Evolutionary conservation across 805 yeast genomes (phyloP).

Genomic region (Pichia deserticola): DNA sequence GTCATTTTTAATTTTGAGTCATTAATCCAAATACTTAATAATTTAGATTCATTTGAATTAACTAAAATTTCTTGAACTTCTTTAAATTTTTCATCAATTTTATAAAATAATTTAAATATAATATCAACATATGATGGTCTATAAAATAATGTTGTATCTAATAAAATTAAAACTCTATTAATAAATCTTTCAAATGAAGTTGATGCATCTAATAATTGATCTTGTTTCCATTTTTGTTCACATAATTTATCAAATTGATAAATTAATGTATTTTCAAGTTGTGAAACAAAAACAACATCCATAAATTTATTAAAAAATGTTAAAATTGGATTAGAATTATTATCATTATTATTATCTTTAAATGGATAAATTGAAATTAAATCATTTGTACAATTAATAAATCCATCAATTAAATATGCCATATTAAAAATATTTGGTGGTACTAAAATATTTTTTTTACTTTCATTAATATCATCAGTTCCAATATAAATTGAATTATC

Average conservation of each 20-base stretch:
- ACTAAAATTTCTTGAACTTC: slow-evolving; percentile 12
- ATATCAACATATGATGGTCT: slow-evolving; percentile 48
- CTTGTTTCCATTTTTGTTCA: slow-evolving; percentile 26
- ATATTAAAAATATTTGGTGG: slow-evolving; percentile 71
- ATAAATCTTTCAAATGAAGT: slow-evolving; percentile 41
- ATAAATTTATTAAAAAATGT: slow-evolving; percentile 57
- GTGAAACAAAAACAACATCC: slow-evolving; percentile 56
- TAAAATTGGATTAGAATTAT: slow-evolving; percentile 24
- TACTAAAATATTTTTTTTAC: slow-evolving; percentile 57
- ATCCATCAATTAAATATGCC: slow-evolving; percentile 68
- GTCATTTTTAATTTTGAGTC: slow-evolving; percentile 25
- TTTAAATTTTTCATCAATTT: slow-evolving; percentile 30
- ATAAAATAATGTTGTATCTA: slow-evolving; percentile 55
- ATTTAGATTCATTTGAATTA: slow-evolving; percentile 22
- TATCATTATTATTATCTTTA: slow-evolving; percentile 4
- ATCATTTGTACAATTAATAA: slow-evolving; percentile 60
- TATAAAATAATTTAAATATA: slow-evolving; percentile 34
- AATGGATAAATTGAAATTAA: slow-evolving; percentile 36
- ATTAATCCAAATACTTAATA: slow-evolving; percentile 29
- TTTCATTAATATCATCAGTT: slow-evolving; percentile 39
- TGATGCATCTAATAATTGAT: slow-evolving; percentile 35
- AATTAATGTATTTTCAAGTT: slow-evolving; percentile 49
- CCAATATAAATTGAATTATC: slow-evolving; percentile 44
- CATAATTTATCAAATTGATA: slow-evolving; percentile 43
- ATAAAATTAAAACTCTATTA: slow-evolving; percentile 39